Percentiles rank a stretch among this genome's conserved stretches.
Conservation (phyloP, 495 filamentous ascomycete species). For the Bacidia rubella region DNA sequence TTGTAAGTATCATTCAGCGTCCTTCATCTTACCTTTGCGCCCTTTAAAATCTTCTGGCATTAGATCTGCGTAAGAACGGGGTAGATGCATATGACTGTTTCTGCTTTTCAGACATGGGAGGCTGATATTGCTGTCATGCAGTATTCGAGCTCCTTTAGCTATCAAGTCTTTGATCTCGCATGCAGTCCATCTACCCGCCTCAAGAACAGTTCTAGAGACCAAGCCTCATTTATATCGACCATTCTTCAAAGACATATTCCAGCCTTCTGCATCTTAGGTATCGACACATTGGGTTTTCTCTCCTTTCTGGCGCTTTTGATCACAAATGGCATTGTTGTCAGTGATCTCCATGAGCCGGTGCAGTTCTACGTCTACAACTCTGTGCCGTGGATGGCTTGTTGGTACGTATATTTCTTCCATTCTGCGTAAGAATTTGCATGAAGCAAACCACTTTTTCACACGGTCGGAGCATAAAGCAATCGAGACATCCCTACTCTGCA, state of each 20-base stretch:
- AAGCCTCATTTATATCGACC: no score
- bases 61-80: no score
- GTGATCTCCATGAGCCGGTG: neutral
- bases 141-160: no score
- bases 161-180: neutral
- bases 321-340: conserved; percentile 3
- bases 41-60: neutral
- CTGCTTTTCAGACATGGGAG: no score
- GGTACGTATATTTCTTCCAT: neutral
- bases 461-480: neutral
- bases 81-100: no score
- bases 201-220: neutral
- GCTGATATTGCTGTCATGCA: no score
- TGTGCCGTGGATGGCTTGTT: conserved; percentile 2
- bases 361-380: conserved; percentile 1
- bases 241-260: neutral
- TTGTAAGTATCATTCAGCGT: no score
- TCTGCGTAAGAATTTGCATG: neutral
- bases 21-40: neutral
- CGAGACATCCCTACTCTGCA: neutral
- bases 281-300: neutral
- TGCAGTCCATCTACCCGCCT: neutral
- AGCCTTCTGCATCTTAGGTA: neutral
- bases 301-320: neutral
- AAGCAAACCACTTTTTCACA: neutral